These are phyloP conservation scores for Calonectria hawksworthii DNA, from an alignment of 2,329 filamentous ascomycete species.

Conservation along the genomic window DNA sequence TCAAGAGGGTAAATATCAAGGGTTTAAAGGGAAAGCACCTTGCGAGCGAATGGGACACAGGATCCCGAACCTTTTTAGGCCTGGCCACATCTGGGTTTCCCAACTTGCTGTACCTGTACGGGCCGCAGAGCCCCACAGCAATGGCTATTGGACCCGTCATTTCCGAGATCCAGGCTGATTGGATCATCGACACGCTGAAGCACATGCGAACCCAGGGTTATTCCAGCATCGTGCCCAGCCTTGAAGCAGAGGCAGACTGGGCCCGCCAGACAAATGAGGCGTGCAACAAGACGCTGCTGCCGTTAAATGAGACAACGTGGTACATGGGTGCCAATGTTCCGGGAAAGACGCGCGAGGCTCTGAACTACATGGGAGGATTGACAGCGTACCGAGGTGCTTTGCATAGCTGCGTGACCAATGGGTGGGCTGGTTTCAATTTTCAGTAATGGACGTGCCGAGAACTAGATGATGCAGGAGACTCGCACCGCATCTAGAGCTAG, in stretches of 20 bases:
- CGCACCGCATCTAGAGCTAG: too few species aligned
- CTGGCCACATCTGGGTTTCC: not conserved
- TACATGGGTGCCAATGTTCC: constrained; percentile 27
- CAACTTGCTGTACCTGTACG: not conserved
- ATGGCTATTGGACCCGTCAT: constrained; percentile 20
- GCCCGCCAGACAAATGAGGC: constrained; percentile 12
- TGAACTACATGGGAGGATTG: constrained; percentile 27
- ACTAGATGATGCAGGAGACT: not conserved
- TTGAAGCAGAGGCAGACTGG: constrained; percentile 12
- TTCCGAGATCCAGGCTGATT: constrained; percentile 23
- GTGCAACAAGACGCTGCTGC: constrained; percentile 20
- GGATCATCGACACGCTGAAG: constrained; percentile 15
- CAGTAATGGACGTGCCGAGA: not conserved
- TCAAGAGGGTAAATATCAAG: not conserved
- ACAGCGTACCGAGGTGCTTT: constrained; percentile 9
- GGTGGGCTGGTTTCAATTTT: constrained; percentile 15
- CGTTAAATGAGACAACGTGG: constrained; percentile 24
- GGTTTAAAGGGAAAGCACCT: not conserved
- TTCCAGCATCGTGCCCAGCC: constrained; percentile 20
- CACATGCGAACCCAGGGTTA: constrained; percentile 7
- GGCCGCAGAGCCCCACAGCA: constrained; percentile 14
- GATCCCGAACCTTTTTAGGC: not conserved
- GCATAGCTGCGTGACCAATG: not conserved
- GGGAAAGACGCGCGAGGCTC: constrained; percentile 12
- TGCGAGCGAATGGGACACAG: not conserved